Conservation (phyloP, 345 rosid species). For the Citrus glauca region DNA sequence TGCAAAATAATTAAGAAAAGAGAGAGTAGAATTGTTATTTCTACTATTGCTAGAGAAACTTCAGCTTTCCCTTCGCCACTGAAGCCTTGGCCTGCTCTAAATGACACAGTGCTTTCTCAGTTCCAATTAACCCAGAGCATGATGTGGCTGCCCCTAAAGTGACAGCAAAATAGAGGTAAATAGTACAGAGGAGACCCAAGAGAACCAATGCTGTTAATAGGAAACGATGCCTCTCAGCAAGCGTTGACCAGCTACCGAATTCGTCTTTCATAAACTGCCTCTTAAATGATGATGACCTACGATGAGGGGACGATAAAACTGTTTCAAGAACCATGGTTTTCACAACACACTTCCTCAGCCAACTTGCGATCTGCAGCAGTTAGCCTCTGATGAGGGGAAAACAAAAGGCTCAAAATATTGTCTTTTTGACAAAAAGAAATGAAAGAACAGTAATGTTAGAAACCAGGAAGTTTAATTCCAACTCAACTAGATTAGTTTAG, state of each 20-base stretch:
- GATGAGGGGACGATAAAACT: constrained; percentile 65
- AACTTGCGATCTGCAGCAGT: constrained; percentile 15
- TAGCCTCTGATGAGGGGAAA: background rate
- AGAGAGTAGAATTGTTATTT: background rate
- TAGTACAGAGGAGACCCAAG: constrained; percentile 72
- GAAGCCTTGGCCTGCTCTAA: constrained; percentile 44
- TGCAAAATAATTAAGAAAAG: background rate
- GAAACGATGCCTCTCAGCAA: constrained; percentile 74
- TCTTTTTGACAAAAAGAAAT: background rate
- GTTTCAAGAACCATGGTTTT: constrained; percentile 67
- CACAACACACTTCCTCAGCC: background rate
- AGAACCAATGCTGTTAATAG: constrained; percentile 78
- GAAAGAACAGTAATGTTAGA: background rate
- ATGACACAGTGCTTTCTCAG: constrained; percentile 55
- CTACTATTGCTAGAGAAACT: constrained; percentile 31
- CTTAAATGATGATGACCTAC: constrained; percentile 61
- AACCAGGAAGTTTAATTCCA: background rate
- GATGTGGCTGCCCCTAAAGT: constrained; percentile 62
- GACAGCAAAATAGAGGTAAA: constrained; percentile 89
- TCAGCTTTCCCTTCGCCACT: constrained; percentile 51
- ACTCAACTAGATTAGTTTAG: background rate
- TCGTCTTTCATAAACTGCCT: constrained; percentile 68
- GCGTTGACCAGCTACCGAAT: constrained; percentile 71
- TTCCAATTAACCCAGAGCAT: constrained; percentile 70
- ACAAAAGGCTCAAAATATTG: background rate